Evolutionary conservation across 495 filamentous ascomycete genomes (phyloP), one percentile per base, ranked within the genome.

Genomic region (Penicillium canariense): DNA sequence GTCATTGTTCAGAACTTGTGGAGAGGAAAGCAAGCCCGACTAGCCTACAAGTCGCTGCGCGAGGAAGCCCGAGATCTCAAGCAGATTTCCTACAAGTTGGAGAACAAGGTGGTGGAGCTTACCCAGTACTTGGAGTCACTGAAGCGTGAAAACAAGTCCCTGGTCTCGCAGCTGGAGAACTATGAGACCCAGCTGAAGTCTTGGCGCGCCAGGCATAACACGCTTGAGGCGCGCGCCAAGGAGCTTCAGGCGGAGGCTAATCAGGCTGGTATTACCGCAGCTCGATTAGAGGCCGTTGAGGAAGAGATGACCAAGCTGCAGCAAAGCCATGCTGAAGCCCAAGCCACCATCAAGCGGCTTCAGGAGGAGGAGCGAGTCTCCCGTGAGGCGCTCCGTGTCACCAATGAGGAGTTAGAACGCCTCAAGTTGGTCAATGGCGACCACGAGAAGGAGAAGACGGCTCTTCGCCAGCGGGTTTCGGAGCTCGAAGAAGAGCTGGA

Each of bases 91-190:
- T 97, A 97, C 77, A 97, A 95, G 77, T 74, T 98, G 63, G 95
- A 97, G 78, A 97, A 97, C 79, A 97, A 98, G 82, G 94, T 98
- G 50, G 89, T 97, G 49, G 95, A 99, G 74, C 78, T 99, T 60
- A 99, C 95, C 9, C 95, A 99, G 70, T 87, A 87, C 47, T 69
- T 97, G 67, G 91, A 93, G 62, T 86, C 89, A 27, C 85, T 97
- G 80, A 96, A 95, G 77, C 79, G 82, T 39, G 89, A 96, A 69
- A 97, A 97, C 79, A 96, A 93, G 76, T 81, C 83, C 45, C 81
- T 97, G 52, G 80, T 87, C 60, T 84, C 83, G 28, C 93, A 97
- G 73, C 85, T 97, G 28, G 90, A 97, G 68, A 97, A 90, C 73
- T 97, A 97, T 77, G 92, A 97, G 68, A 86, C 82, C 55, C 94